A percentile compares a stretch with the other conserved stretches of the same genome.
Evolutionary conservation across 768 basidiomycete genomes (phyloP).

Genomic region (Hygrocybe punicea): DNA sequence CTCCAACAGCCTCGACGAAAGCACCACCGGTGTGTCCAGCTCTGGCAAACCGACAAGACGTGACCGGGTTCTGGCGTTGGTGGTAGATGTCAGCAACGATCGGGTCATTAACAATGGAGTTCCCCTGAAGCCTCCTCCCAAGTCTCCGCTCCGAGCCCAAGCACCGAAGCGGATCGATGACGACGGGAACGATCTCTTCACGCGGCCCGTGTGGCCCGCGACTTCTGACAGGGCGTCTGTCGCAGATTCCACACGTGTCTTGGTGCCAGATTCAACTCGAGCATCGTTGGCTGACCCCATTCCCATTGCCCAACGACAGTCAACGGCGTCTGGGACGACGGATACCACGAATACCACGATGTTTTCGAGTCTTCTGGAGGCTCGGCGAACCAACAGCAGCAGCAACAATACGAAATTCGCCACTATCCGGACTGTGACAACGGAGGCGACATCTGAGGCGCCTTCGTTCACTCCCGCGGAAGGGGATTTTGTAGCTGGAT

Average conservation of each 20-base stretch:
- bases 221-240: conserved; percentile 22
- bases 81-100: conserved; percentile 16
- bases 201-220: conserved; percentile 17
- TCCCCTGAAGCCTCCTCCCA: conserved; percentile 37
- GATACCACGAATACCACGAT: conserved; percentile 55
- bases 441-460: conserved; percentile 73
- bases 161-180: conserved; percentile 26
- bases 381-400: conserved; percentile 30
- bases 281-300: conserved; percentile 28
- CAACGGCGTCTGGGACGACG: conserved; percentile 50
- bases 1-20: conserved; percentile 56
- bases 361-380: conserved; percentile 64
- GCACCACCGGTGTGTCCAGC: conserved; percentile 22
- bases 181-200: conserved; percentile 30
- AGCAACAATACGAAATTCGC: conserved; percentile 60
- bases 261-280: conserved; percentile 38
- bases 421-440: conserved; percentile 78
- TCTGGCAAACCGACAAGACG: conserved; percentile 12
- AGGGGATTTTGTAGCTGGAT: conserved; percentile 48
- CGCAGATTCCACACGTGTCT: conserved; percentile 34
- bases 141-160: conserved; percentile 52
- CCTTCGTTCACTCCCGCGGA: conserved; percentile 67
- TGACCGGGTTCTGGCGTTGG: background rate
- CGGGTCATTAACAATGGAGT: conserved; percentile 17
- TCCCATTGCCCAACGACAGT: conserved; percentile 44